phyloP scores from a whole-genome alignment of 805 yeast genomes.

The Teunomyces aglyptinius region DNA sequence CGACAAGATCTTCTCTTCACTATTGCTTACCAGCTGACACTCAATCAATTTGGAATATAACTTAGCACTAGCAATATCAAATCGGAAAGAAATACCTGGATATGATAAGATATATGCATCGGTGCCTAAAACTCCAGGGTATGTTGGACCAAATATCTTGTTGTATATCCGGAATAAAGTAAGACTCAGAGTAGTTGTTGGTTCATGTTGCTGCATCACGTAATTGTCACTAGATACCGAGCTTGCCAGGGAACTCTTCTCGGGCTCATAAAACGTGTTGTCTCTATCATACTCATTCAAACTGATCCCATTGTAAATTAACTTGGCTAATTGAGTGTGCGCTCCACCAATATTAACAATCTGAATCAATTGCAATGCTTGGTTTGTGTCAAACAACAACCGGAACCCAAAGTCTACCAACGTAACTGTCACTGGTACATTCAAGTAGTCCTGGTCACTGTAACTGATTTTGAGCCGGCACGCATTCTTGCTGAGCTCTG shows the following conservation, averaged over 20 bases:
- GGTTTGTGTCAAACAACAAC: constrained; percentile 11
- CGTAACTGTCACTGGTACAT: constrained; percentile 31
- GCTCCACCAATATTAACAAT: constrained; percentile 7
- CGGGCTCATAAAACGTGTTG: constrained; percentile 2
- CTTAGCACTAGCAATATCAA: constrained; percentile 25
- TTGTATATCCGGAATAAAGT: constrained; percentile 49
- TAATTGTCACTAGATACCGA: constrained; percentile 6
- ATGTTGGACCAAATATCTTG: constrained; percentile 61
- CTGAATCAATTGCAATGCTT: constrained; percentile 12
- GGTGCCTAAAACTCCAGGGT: constrained; percentile 44
- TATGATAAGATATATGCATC: constrained; percentile 47
- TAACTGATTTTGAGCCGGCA: constrained; percentile 30
- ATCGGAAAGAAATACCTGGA: constrained; percentile 56
- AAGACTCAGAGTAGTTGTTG: constrained; percentile 2
- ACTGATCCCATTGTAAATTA: constrained; percentile 31
- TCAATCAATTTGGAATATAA: constrained; percentile 8
- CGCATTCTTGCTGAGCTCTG: constrained; percentile 23
- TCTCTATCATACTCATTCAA: constrained; percentile 25
- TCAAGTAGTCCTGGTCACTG: constrained; percentile 26
- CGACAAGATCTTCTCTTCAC: constrained; percentile 25
- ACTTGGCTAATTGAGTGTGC: constrained; percentile 9
- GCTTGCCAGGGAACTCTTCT: constrained; percentile 2
- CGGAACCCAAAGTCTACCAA: constrained; percentile 20
- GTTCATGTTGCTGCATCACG: neutral
- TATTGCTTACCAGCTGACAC: constrained; percentile 2